Evolutionary conservation across 73 alveolate genomes (phyloP).

Genomic region (Effrenium voratum): DNA sequence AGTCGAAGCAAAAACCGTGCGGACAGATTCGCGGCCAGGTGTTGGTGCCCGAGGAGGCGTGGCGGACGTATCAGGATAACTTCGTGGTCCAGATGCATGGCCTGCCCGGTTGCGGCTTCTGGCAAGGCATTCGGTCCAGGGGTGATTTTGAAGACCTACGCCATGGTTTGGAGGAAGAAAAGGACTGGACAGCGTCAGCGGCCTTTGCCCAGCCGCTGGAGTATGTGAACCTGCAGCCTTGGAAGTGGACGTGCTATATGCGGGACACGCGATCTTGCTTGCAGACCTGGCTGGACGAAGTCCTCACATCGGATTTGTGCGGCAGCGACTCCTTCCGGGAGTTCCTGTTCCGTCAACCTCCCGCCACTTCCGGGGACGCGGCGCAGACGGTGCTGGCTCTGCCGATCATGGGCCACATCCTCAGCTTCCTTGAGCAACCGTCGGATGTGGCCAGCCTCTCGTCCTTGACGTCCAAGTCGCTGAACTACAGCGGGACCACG

Average conservation of each 20-base stretch:
- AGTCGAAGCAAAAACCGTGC: too few species aligned
- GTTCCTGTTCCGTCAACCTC: not conserved
- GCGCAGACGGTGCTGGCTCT: constrained; percentile 48
- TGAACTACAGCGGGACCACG: constrained; percentile 6
- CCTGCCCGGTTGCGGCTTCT: constrained; percentile 32
- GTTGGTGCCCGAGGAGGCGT: constrained; percentile 23
- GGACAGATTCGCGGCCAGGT: too few species aligned
- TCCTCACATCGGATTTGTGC: not conserved
- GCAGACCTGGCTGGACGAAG: constrained; percentile 27
- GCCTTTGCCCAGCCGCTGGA: constrained; percentile 28
- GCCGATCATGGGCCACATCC: constrained; percentile 66
- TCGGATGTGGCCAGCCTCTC: constrained; percentile 40
- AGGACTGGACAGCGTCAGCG: not conserved
- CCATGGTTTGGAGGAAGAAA: not conserved
- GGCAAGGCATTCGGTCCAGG: constrained; percentile 91
- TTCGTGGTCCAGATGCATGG: constrained; percentile 36
- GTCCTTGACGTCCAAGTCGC: constrained; percentile 15
- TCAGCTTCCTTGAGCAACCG: constrained; percentile 56
- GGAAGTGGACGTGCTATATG: constrained; percentile 67
- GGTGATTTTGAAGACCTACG: constrained; percentile 33
- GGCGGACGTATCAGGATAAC: constrained; percentile 44
- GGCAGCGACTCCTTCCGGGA: not conserved
- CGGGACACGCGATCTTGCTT: constrained; percentile 42
- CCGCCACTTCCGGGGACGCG: not conserved
- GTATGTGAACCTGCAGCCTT: constrained; percentile 31